Percentiles rank a stretch among this genome's conserved stretches.
Conservation (phyloP, 768 basidiomycete genomes). For the Lentinula boryana region DNA sequence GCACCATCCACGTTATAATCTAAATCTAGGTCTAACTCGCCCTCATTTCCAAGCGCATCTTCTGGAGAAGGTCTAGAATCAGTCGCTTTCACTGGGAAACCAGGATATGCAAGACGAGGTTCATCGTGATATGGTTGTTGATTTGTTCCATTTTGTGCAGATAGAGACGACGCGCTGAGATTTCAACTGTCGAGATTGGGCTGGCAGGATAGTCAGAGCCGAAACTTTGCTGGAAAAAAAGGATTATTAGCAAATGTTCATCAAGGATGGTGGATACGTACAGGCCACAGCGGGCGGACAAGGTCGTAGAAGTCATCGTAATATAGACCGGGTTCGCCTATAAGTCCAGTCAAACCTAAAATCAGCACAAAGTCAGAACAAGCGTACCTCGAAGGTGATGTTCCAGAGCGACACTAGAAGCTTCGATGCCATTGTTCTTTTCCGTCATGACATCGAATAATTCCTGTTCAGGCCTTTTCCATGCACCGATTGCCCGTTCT, state of each 20-base stretch:
- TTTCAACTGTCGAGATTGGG: neutral
- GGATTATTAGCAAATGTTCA: neutral
- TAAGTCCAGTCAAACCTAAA: neutral
- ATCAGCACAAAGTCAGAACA: neutral
- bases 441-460: constrained; percentile 50
- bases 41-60: neutral
- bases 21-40: neutral
- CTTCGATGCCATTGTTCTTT: constrained; percentile 54
- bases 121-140: neutral
- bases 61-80: neutral
- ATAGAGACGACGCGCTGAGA: neutral
- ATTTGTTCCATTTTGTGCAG: neutral
- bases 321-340: constrained; percentile 54
- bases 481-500: constrained; percentile 24
- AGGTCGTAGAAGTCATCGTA: constrained; percentile 58
- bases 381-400: constrained; percentile 51
- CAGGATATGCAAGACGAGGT: neutral
- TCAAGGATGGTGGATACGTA: constrained; percentile 16
- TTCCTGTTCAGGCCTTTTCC: constrained; percentile 33
- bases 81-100: neutral
- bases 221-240: constrained; percentile 26
- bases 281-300: constrained; percentile 50
- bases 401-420: constrained; percentile 36
- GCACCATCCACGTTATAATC: neutral
- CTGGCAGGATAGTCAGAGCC: constrained; percentile 15